phyloP scores from a whole-genome alignment of 257 asterid genomes.

The Solanum ossicruentum region DNA sequence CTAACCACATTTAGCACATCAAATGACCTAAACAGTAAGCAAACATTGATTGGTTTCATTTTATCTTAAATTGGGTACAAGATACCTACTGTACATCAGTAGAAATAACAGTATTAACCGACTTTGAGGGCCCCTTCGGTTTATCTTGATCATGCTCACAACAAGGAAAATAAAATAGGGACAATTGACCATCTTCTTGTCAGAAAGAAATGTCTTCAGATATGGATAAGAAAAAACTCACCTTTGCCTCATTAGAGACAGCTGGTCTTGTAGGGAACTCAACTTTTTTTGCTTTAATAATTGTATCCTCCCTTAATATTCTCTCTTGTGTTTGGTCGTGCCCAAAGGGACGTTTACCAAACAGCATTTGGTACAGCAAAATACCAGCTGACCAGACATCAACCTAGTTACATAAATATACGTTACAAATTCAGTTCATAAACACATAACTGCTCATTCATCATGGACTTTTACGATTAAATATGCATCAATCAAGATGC shows the following conservation, averaged over 20 bases:
- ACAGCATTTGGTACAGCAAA: constrained; percentile 88
- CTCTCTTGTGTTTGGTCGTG: constrained; percentile 94
- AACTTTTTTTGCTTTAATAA: constrained; percentile 86
- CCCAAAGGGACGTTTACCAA: constrained; percentile 93
- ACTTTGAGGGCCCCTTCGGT: background rate
- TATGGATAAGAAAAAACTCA: constrained; percentile 8
- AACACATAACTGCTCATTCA: background rate
- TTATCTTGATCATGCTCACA: background rate
- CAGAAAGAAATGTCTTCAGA: background rate
- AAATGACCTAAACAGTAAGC: background rate
- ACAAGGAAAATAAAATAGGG: background rate
- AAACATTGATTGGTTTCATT: background rate
- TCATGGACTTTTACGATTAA: background rate
- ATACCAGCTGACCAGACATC: constrained; percentile 99
- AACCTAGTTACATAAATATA: constrained; percentile 41
- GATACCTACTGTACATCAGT: background rate
- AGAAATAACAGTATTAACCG: background rate
- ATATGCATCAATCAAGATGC: background rate
- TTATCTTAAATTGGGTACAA: background rate
- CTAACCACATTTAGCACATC: background rate
- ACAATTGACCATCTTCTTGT: background rate
- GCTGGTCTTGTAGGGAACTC: constrained; percentile 92
- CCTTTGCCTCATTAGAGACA: constrained; percentile 92
- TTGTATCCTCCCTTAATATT: constrained; percentile 94
- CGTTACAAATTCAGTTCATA: background rate